Evolutionary conservation across 805 yeast genomes (phyloP), one percentile per base, ranked within the genome.

Genomic region (Isabelozyma gotoi): DNA sequence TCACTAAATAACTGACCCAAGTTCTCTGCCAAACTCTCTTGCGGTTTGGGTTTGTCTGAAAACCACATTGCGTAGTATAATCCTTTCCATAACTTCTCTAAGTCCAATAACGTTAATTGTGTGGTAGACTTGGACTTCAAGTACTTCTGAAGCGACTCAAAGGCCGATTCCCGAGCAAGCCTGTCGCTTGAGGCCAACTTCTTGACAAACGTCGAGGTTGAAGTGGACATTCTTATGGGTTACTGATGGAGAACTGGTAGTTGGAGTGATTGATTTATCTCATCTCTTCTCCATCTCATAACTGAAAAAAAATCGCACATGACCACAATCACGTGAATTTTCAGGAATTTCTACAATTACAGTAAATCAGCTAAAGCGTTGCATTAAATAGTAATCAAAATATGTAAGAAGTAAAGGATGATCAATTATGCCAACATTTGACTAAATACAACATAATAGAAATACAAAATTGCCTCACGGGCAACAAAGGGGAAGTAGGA

Each of bases 41-140:
- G 99, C 18, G 96, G 94, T 55, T 85, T 76, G 19, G 97, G 96
- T 59, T 91, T 80, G 63, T 94, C 99, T 60, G 95, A 80, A 68
- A 85, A 89, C 98, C 99, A 94, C 96, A 94, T 88, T 8, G 96
- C 80, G 60, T 76, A 94, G 65, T 85, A 94, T 33, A 94, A 74
- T n/a, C 98, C 99, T 66, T 88, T 90, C 97, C 99, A 94, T 46
- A 94, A 70, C 61, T 92, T 91, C 52, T 86, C 86, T 49, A 81
- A 72, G 41, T 89, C 94, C 33, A 77, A 57, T 38, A 60, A 67
- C 5, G 73, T 56, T 33, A 82, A 63, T 32, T 76, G 68, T 53
- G 46, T 65, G 21, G 73, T 60, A 2, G 62, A 40, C 37, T 63
- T 64, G 16, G 70, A 59, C 17, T 76, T 60, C 38, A 89, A 65